A percentile compares a stretch with the other conserved stretches of the same genome.
These are phyloP conservation scores for Inonotus obliquus DNA, from an alignment of 1,284 basidiomycete species.

Conservation along the genomic window DNA sequence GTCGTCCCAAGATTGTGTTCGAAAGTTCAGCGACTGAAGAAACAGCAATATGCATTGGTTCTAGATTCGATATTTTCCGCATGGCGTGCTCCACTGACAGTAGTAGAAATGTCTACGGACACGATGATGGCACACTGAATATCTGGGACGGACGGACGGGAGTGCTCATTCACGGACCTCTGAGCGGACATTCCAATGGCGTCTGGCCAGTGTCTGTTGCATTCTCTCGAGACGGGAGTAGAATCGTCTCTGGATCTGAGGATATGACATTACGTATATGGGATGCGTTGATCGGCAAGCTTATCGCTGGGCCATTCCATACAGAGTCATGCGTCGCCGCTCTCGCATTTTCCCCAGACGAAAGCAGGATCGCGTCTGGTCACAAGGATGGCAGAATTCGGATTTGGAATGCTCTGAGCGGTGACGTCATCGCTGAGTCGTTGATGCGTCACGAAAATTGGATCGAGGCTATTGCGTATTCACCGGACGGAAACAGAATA, in stretches of 20 bases:
- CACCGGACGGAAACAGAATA: background rate
- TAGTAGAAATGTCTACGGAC: constrained; percentile 9
- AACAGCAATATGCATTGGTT: background rate
- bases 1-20: background rate
- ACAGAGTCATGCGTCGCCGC: background rate
- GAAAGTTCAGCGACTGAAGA: background rate
- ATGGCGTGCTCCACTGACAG: constrained; percentile 11
- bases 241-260: constrained; percentile 12
- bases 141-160: constrained; percentile 9
- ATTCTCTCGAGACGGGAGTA: constrained; percentile 10
- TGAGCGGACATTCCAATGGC: background rate
- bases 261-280: constrained; percentile 7
- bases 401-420: constrained; percentile 81
- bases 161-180: background rate
- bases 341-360: constrained; percentile 67
- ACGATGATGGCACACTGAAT: background rate
- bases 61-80: background rate
- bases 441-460: constrained; percentile 15
- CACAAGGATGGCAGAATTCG: constrained; percentile 93
- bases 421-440: background rate
- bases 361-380: constrained; percentile 86
- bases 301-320: background rate
- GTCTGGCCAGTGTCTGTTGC: background rate
- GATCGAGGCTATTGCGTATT: constrained; percentile 20
- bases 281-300: constrained; percentile 1